Percentiles rank a stretch among this genome's conserved stretches.
Evolutionary conservation across 805 yeast species (phyloP).

Genomic region (Ogataea methylovora): DNA sequence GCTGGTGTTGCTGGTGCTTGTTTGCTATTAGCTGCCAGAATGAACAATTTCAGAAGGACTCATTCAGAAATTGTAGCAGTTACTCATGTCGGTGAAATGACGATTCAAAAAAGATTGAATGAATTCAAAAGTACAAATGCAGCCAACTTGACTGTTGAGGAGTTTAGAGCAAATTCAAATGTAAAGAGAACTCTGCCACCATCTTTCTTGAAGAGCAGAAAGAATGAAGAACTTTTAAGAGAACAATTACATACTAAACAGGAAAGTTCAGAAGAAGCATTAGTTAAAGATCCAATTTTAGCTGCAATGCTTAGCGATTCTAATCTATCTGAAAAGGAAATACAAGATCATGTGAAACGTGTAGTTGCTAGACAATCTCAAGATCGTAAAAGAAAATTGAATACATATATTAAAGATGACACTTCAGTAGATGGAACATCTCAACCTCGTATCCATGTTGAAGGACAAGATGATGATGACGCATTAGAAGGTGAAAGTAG

Average conservation of each 20-base stretch:
- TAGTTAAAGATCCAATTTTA: conserved; percentile 34
- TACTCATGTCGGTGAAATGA: conserved; percentile 91
- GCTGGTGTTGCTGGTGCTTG: conserved; percentile 99
- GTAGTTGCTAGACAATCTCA: conserved; percentile 20
- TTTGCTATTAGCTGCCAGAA: conserved; percentile 84
- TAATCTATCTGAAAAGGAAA: conserved; percentile 37
- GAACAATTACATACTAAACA: conserved; percentile 10
- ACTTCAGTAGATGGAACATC: conserved; percentile 3
- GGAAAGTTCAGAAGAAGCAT: conserved; percentile 30
- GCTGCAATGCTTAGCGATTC: conserved; percentile 36
- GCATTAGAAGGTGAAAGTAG: not conserved
- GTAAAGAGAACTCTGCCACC: conserved; percentile 64
- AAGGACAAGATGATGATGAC: not conserved
- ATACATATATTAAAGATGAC: conserved; percentile 6
- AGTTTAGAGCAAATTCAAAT: conserved; percentile 46
- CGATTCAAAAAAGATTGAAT: conserved; percentile 81
- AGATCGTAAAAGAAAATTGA: conserved; percentile 14
- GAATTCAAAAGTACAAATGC: conserved; percentile 80
- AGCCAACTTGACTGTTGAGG: conserved; percentile 62
- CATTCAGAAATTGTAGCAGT: conserved; percentile 93
- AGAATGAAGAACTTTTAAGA: conserved; percentile 31
- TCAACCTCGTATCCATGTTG: not conserved
- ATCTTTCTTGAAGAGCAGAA: conserved; percentile 59
- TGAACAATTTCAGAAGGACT: conserved; percentile 90
- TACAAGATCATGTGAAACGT: conserved; percentile 24